Evolutionary conservation across 2,329 filamentous ascomycete species (phyloP).

Genomic region (Xylogone sp.): DNA sequence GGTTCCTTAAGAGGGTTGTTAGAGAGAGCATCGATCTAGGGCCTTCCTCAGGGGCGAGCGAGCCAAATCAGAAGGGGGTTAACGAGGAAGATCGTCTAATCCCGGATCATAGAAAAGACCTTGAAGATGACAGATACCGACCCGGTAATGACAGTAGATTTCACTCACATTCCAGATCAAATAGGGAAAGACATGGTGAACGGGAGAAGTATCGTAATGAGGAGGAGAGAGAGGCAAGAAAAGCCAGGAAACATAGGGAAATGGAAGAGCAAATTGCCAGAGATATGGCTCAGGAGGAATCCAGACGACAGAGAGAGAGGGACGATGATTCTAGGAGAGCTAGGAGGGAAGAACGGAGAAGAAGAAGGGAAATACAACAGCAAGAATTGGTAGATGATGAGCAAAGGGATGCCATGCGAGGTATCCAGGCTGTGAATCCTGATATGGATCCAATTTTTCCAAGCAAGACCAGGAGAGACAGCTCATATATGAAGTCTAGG

Average conservation of each 20-base stretch:
- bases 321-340: not conserved
- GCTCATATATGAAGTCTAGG: not conserved
- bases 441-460: not conserved
- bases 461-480: not conserved
- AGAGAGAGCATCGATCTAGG: slow-evolving; percentile 2
- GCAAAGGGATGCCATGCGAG: not conserved
- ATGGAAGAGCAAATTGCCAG: not conserved
- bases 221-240: not conserved
- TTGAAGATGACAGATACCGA: not conserved
- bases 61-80: slow-evolving; percentile 1
- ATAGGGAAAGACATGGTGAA: not conserved
- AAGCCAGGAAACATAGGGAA: not conserved
- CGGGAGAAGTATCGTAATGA: not conserved
- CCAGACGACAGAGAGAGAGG: not conserved
- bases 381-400: not conserved
- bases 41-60: slow-evolving; percentile 2
- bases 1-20: not conserved
- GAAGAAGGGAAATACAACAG: not conserved
- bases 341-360: not conserved
- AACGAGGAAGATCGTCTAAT: not conserved
- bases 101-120: not conserved
- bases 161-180: not conserved
- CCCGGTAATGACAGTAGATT: not conserved
- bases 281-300: not conserved
- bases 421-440: not conserved